These are phyloP conservation scores for Metschnikowia gelsemii DNA, from an alignment of 805 yeast species.

Conservation along the genomic window DNA sequence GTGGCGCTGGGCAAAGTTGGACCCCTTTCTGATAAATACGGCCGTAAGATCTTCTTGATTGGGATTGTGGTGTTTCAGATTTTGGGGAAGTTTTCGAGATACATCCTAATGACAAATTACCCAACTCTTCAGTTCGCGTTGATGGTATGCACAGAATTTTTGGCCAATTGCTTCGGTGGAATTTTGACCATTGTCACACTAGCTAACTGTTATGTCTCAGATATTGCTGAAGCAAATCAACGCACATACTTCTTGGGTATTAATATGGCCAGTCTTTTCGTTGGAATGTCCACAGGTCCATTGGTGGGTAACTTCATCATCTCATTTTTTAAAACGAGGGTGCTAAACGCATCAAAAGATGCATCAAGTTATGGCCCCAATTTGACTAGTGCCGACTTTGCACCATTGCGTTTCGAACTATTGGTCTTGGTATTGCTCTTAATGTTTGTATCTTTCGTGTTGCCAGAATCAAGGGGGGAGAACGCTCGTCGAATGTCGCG, in stretches of 20 bases:
- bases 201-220: conserved; percentile 69
- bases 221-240: conserved; percentile 61
- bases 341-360: conserved; percentile 1
- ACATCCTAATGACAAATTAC: conserved; percentile 27
- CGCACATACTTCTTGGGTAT: conserved; percentile 61
- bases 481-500: conserved; percentile 55
- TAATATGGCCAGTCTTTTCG: conserved; percentile 55
- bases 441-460: conserved; percentile 29
- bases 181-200: conserved; percentile 53
- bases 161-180: conserved; percentile 65
- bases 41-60: conserved; percentile 34
- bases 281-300: conserved; percentile 68
- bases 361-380: conserved; percentile 11
- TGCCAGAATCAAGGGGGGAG: conserved; percentile 65
- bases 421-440: conserved; percentile 34
- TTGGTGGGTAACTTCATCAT: conserved; percentile 40
- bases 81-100: conserved; percentile 25
- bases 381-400: conserved; percentile 28
- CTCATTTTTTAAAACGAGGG: conserved; percentile 3
- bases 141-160: conserved; percentile 44
- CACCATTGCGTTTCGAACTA: conserved; percentile 34
- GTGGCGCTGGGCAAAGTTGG: conserved; percentile 55
- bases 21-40: conserved; percentile 37
- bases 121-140: conserved; percentile 31
- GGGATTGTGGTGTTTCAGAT: conserved; percentile 21